Conservation (phyloP, 257 asterid species). For the Jaltomata sinuosa region DNA sequence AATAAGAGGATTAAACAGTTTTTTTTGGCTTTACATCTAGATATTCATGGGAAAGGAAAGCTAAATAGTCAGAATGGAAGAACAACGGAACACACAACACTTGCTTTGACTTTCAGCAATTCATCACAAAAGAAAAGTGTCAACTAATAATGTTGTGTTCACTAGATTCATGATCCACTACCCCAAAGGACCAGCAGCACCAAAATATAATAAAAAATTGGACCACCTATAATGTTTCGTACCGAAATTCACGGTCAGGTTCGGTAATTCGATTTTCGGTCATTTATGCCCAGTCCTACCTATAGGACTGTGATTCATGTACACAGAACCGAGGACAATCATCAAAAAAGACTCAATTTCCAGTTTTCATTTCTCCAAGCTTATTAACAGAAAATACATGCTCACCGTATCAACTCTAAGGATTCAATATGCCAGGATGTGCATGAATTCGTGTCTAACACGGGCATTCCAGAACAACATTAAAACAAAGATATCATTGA, state of each 20-base stretch:
- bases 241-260: too few species aligned
- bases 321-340: neutral
- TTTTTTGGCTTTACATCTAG: neutral
- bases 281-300: too few species aligned
- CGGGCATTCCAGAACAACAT: neutral
- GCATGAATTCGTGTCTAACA: neutral
- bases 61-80: neutral
- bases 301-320: neutral
- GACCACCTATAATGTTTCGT: neutral
- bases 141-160: neutral
- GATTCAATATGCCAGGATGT: neutral
- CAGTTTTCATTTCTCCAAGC: neutral
- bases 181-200: neutral
- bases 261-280: too few species aligned
- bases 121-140: neutral
- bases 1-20: neutral
- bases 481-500: neutral
- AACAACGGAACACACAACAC: too few species aligned
- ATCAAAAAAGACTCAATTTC: neutral
- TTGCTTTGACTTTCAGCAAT: too few species aligned
- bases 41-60: neutral
- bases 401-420: neutral
- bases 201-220: neutral
- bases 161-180: neutral
- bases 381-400: neutral